Evolutionary conservation across 1,139 yeast species (phyloP).

Genomic region (Candida frijolesensis): DNA sequence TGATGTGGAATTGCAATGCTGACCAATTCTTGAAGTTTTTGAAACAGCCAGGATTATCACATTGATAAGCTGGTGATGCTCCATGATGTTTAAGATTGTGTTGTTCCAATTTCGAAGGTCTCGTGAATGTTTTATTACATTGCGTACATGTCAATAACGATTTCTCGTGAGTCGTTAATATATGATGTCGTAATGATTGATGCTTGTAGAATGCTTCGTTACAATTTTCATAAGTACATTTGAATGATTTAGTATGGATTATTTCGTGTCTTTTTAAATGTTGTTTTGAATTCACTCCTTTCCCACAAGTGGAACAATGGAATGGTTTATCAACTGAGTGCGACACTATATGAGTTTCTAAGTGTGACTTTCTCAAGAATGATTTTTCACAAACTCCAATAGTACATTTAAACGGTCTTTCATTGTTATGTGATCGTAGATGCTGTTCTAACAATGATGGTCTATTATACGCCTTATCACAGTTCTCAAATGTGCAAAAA

Average conservation of each 20-base stretch:
- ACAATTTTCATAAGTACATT: slow-evolving; percentile 66
- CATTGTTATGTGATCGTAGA: slow-evolving; percentile 73
- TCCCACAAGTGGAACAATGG: slow-evolving; percentile 74
- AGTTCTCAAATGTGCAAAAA: slow-evolving; percentile 61
- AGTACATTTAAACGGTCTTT: slow-evolving; percentile 72
- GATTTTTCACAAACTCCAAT: slow-evolving; percentile 57
- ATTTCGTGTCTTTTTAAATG: slow-evolving; percentile 81
- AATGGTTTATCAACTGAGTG: slow-evolving; percentile 69
- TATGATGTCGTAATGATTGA: slow-evolving; percentile 76
- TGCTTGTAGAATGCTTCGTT: slow-evolving; percentile 71
- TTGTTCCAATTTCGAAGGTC: slow-evolving; percentile 63
- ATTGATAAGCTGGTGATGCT: slow-evolving; percentile 56
- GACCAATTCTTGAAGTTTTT: slow-evolving; percentile 73
- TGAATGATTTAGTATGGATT: slow-evolving; percentile 73
- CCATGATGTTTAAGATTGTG: slow-evolving; percentile 66
- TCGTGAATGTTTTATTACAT: slow-evolving; percentile 60
- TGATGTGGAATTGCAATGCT: slow-evolving; percentile 70
- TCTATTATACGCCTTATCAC: slow-evolving; percentile 75
- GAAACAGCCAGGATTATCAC: slow-evolving; percentile 64
- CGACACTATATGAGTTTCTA: slow-evolving; percentile 71
- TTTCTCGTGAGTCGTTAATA: slow-evolving; percentile 61
- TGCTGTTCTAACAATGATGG: slow-evolving; percentile 88
- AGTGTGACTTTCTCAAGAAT: slow-evolving; percentile 76
- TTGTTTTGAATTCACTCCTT: slow-evolving; percentile 81
- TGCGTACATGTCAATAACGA: slow-evolving; percentile 51